Evolutionary conservation across 2,329 filamentous ascomycete species (phyloP).

Genomic region (Phyllosticta ampelicida): DNA sequence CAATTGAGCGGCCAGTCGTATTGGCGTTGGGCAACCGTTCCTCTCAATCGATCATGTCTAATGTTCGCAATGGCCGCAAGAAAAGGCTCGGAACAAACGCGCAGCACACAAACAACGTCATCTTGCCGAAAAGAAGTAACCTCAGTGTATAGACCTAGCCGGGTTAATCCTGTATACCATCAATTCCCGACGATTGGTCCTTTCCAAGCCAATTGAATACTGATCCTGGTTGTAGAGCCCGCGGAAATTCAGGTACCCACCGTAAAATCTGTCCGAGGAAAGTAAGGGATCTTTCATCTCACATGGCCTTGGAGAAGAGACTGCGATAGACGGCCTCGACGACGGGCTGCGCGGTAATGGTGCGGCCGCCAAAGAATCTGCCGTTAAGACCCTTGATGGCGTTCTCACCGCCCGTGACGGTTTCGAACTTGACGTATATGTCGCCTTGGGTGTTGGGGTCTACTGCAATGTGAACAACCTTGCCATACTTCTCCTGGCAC

Average conservation of each 20-base stretch:
- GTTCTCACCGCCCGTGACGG: constrained; percentile 89
- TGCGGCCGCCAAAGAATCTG: constrained; percentile 84
- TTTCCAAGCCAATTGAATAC: not conserved
- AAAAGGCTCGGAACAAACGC: too few species aligned
- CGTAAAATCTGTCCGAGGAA: not conserved
- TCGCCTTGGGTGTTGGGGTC: constrained; percentile 91
- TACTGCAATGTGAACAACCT: constrained; percentile 92
- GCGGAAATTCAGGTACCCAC: not conserved
- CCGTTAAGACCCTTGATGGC: constrained; percentile 97
- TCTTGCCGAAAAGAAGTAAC: not conserved
- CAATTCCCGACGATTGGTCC: not conserved
- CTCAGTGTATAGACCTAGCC: not conserved
- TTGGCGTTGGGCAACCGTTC: too few species aligned
- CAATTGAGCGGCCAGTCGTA: too few species aligned
- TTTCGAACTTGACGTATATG: constrained; percentile 97
- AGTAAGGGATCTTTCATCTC: not conserved
- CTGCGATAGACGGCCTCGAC: constrained; percentile 97
- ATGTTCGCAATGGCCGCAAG: too few species aligned
- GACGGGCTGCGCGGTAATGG: constrained; percentile 89
- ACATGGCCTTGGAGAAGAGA: constrained; percentile 42
- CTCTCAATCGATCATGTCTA: too few species aligned
- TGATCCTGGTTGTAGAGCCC: not conserved
- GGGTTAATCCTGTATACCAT: not conserved
- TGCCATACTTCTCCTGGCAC: constrained; percentile 91
- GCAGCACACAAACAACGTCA: not conserved